Percentiles rank a stretch among this genome's conserved stretches.
phyloP scores from a whole-genome alignment of 2,329 filamentous ascomycete genomes.

The Stagonosporopsis chrysanthemi region DNA sequence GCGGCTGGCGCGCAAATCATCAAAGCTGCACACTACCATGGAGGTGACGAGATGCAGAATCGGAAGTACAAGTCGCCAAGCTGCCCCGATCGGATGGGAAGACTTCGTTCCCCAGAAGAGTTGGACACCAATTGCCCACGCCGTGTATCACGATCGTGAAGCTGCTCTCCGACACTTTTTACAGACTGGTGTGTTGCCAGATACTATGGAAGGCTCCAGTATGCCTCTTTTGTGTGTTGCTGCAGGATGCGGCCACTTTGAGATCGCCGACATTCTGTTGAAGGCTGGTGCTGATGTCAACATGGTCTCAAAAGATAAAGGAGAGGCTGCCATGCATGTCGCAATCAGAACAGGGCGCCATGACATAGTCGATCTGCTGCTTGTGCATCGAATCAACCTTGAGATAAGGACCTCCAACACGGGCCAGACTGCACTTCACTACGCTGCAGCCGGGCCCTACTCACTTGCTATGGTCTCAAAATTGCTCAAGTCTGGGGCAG shows the following conservation, averaged over 20 bases:
- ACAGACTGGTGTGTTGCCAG: constrained; percentile 36
- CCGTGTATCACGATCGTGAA: constrained; percentile 42
- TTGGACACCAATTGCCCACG: constrained; percentile 44
- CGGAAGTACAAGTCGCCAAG: constrained; percentile 28
- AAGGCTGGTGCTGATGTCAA: constrained; percentile 39
- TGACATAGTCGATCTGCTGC: constrained; percentile 38
- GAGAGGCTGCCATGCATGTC: constrained; percentile 44
- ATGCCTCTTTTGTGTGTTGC: constrained; percentile 42
- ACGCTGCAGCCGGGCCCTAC: constrained; percentile 38
- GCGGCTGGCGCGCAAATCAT: constrained; percentile 27
- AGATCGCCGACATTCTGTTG: constrained; percentile 36
- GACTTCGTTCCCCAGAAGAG: constrained; percentile 33
- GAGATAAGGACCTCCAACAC: constrained; percentile 31
- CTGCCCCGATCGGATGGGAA: constrained; percentile 8
- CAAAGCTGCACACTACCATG: constrained; percentile 41
- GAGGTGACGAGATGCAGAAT: constrained; percentile 43
- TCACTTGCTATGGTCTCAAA: constrained; percentile 32
- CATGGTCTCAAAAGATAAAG: constrained; percentile 25
- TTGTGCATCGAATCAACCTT: constrained; percentile 32
- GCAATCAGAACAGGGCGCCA: constrained; percentile 36
- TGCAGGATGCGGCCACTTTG: constrained; percentile 35
- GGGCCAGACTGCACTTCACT: constrained; percentile 44
- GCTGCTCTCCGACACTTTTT: constrained; percentile 44
- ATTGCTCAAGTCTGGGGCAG: constrained; percentile 40
- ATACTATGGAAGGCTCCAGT: constrained; percentile 30